A percentile compares a stretch with the other conserved stretches of the same genome.
Evolutionary conservation across 345 rosid genomes (phyloP).

Genomic region (Erucastrum elatum): DNA sequence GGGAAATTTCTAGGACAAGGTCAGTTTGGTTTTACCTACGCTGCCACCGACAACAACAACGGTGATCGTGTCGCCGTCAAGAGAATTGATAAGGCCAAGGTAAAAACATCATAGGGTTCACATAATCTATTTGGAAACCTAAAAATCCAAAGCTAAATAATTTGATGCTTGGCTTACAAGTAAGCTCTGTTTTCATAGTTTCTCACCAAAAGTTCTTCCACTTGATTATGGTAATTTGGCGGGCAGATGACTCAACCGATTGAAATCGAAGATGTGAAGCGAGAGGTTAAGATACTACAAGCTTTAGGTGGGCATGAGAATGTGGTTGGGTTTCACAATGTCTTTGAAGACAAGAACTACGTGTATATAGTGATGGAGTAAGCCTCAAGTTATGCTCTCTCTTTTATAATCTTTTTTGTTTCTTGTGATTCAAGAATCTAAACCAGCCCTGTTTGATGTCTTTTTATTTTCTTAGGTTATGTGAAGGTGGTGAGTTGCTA

Average conservation of each 20-base stretch:
- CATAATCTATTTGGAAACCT: not conserved
- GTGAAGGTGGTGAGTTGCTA: constrained; percentile 96
- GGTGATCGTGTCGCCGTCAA: constrained; percentile 77
- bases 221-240: not conserved
- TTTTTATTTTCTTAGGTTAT: constrained; percentile 53
- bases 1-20: constrained; percentile 89
- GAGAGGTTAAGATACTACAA: constrained; percentile 82
- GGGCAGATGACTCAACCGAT: constrained; percentile 40
- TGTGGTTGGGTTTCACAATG: constrained; percentile 75
- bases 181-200: not conserved
- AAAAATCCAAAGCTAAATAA: not conserved
- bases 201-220: too few relatives aligned
- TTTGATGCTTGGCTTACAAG: not conserved
- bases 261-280: constrained; percentile 88
- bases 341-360: constrained; percentile 84
- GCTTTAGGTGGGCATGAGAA: constrained; percentile 88
- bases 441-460: not conserved
- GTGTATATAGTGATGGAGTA: constrained; percentile 98
- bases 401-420: not conserved
- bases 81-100: constrained; percentile 83
- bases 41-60: constrained; percentile 57
- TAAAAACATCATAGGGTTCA: constrained; percentile 5
- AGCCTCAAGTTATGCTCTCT: constrained; percentile 29
- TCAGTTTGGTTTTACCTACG: constrained; percentile 86
- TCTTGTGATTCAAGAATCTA: constrained; percentile 19